Conservation (phyloP, 2,329 filamentous ascomycete species). For the Fusarium irregulare region DNA sequence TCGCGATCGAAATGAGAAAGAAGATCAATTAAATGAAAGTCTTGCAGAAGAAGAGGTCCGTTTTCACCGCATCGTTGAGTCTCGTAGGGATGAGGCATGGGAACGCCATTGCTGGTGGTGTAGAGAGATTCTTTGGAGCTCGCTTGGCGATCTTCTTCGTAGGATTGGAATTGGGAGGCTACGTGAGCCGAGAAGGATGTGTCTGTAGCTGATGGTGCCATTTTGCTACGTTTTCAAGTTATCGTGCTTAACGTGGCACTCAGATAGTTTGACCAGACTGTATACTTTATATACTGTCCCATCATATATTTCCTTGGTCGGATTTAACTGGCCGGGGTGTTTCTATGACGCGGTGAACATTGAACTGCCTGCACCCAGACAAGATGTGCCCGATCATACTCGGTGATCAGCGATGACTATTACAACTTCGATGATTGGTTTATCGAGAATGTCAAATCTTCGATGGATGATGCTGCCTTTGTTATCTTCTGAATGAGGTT, state of each 20-base stretch:
- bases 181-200: slow-evolving; percentile 53
- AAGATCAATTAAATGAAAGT: slow-evolving; percentile 71
- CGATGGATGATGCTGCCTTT: slow-evolving; percentile 27
- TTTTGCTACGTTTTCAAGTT: neutral
- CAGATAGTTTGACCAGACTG: neutral
- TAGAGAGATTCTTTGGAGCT: slow-evolving; percentile 60
- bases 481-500: neutral
- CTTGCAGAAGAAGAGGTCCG: slow-evolving; percentile 67
- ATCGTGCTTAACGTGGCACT: neutral
- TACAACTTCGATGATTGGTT: slow-evolving; percentile 22
- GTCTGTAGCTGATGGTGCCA: slow-evolving; percentile 46
- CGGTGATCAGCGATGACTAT: slow-evolving; percentile 13
- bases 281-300: neutral
- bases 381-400: neutral
- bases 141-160: slow-evolving; percentile 54
- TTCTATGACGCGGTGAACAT: slow-evolving; percentile 36
- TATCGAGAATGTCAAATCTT: neutral
- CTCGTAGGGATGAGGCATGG: slow-evolving; percentile 69
- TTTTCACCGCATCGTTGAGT: slow-evolving; percentile 66
- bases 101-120: slow-evolving; percentile 66
- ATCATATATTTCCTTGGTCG: neutral
- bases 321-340: neutral
- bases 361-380: neutral
- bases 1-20: slow-evolving; percentile 71
- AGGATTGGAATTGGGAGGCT: slow-evolving; percentile 52